Evolutionary conservation across 2,329 filamentous ascomycete genomes (phyloP).

Genomic region (Helicocarpus griseus): DNA sequence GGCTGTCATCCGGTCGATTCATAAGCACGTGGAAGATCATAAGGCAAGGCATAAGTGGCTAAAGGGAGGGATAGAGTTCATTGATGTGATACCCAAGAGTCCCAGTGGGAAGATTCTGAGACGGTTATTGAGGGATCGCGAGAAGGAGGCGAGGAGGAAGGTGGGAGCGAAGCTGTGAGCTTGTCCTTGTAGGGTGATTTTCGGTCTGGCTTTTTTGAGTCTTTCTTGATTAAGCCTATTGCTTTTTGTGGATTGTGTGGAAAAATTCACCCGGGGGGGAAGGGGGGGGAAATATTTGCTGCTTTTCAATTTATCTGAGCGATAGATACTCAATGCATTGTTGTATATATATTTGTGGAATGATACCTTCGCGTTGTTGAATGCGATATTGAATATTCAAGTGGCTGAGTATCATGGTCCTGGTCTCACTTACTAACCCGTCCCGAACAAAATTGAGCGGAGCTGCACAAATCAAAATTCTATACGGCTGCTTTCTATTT

Average conservation of each 20-base stretch:
- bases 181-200: neutral
- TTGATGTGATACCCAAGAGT: slow-evolving; percentile 50
- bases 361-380: no score
- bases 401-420: no score
- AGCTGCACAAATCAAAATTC: no score
- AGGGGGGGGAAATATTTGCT: no score
- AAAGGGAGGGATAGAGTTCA: slow-evolving; percentile 49
- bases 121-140: slow-evolving; percentile 60
- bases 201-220: neutral
- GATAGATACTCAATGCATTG: neutral
- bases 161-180: slow-evolving; percentile 56
- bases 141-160: slow-evolving; percentile 57
- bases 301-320: no score
- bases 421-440: no score
- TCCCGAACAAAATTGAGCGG: no score
- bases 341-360: no score
- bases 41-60: slow-evolving; percentile 56
- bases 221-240: neutral
- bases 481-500: no score
- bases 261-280: no score
- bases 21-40: slow-evolving; percentile 50
- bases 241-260: no score
- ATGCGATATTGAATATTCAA: no score
- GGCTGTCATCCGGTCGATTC: slow-evolving; percentile 41
- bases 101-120: slow-evolving; percentile 55